Base-by-base conservation (phyloP, 2,329 filamentous ascomycete species). In the Diaporthe vexans region DNA sequence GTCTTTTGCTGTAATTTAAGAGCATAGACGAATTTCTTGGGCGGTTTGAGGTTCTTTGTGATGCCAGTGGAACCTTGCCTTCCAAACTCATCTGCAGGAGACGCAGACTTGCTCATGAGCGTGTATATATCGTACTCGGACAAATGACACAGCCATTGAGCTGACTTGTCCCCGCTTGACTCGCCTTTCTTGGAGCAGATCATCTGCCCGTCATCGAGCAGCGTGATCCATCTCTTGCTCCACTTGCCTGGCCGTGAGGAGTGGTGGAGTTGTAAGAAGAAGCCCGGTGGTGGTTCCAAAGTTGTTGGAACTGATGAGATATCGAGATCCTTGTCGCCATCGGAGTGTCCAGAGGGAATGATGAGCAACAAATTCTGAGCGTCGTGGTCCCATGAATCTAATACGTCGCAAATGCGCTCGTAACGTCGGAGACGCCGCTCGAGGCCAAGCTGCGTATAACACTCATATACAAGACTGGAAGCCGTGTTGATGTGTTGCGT, bases 41-140 rank as follows among this genome's bases (percentile, higher is more conserved):
- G 96, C 0, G 95, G 93, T 79, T 93, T 95, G 71, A 98, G 88
- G 76, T 91, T 89, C 79, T 93, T 94, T n/a, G 54, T 33, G 15
- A 69, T 35, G 48, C 35, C 63, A 19, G 29, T 40, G 6, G 48
- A 26, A 19, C 48, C 48, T 51, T 90, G 87, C 76, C 91, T 84
- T 77, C 94, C 91, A 58, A 90, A 89, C 69, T 90, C 87, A 37
- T 11, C n/a, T 26, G 35, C 56, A 26, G 24, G 11, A 15, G 61
- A 56, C 9, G 72, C 24, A 19, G 67, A 52, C 15, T 72, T 57
- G 46, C 61, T 69, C 7, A 91, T 94, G 1, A 94, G 93, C 1
- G 88, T 90, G 84, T 98, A 98, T 65, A 98, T 93, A 80, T 98
- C 96, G 82, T 96, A 98, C 83, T 98, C 95, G 3, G 94, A 95